Conservation (phyloP, 1,284 basidiomycete species). For the Lignosus rhinocerotis region DNA sequence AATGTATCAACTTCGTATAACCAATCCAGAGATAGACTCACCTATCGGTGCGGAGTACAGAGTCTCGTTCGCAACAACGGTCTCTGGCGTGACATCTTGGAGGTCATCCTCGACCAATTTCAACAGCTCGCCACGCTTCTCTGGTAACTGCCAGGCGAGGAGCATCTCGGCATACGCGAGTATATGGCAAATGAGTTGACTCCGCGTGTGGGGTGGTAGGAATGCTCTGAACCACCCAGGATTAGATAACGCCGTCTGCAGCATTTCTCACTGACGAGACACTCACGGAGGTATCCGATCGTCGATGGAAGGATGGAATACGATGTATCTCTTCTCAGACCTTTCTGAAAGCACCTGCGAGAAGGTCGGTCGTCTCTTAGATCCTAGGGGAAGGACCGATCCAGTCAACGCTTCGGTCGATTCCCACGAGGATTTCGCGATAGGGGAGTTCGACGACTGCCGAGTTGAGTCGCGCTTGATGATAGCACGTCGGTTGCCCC, state of each 20-base stretch:
- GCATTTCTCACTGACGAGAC: not conserved
- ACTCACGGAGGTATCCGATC: conserved; percentile 25
- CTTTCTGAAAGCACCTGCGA: conserved; percentile 35
- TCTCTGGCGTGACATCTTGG: conserved; percentile 26
- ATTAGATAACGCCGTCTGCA: no score
- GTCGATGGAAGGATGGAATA: conserved; percentile 31
- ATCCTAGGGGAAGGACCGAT: conserved; percentile 42
- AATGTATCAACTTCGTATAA: not conserved
- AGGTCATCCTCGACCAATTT: conserved; percentile 52
- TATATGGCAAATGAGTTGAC: conserved; percentile 60
- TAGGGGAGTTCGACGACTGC: conserved; percentile 28
- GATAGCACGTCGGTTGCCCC: conserved; percentile 2
- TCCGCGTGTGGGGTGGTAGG: conserved; percentile 23
- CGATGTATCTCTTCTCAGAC: conserved; percentile 37
- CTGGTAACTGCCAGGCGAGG: conserved; percentile 66
- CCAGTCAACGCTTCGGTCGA: conserved; percentile 23
- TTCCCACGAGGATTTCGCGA: conserved; percentile 62
- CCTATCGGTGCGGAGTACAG: conserved; percentile 35
- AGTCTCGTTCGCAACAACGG: conserved; percentile 33
- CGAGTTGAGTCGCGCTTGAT: conserved; percentile 28
- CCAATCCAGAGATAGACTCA: not conserved
- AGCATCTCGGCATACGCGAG: conserved; percentile 74
- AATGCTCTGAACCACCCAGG: conserved; percentile 5
- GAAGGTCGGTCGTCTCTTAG: conserved; percentile 42
- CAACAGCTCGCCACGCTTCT: conserved; percentile 69